Evolutionary conservation across 2,329 filamentous ascomycete species (phyloP).

Genomic region (Zelopaecilomyces penicillatus): DNA sequence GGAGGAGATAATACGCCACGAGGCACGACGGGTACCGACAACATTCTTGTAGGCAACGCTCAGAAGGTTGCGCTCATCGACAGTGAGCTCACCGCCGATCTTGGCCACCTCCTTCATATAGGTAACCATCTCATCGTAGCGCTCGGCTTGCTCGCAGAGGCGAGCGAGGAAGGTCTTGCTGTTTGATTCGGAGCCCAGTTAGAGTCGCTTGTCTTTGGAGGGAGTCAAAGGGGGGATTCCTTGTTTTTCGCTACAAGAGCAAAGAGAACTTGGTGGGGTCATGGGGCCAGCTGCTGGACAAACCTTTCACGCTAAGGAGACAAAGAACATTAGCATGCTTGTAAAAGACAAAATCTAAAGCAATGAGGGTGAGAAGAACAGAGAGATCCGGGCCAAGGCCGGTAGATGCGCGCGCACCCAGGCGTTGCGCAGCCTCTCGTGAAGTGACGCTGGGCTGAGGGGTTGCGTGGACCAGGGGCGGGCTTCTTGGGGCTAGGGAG

Average conservation of each 20-base stretch:
- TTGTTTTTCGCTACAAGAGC: constrained; percentile 3
- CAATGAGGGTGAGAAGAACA: constrained; percentile 6
- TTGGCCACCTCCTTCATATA: constrained; percentile 99
- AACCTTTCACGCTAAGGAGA: constrained; percentile 60
- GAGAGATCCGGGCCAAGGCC: not conserved
- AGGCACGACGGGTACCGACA: constrained; percentile 93
- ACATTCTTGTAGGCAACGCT: constrained; percentile 99
- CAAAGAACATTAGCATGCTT: constrained; percentile 27
- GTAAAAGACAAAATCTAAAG: not conserved
- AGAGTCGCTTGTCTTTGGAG: constrained; percentile 2
- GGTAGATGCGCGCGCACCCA: constrained; percentile 1
- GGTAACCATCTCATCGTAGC: constrained; percentile 99
- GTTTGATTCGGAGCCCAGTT: constrained; percentile 17
- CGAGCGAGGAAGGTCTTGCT: constrained; percentile 99
- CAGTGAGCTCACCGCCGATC: constrained; percentile 68
- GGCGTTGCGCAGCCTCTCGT: constrained; percentile 7
- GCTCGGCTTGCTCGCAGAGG: constrained; percentile 99
- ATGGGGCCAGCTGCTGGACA: constrained; percentile 19
- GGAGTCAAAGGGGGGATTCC: constrained; percentile 2
- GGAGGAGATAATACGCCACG: constrained; percentile 98
- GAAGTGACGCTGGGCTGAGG: constrained; percentile 15
- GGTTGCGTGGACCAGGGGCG: constrained; percentile 16
- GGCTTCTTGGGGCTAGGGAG: constrained; percentile 11
- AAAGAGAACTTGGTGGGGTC: constrained; percentile 8
- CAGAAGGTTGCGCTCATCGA: constrained; percentile 97